A percentile compares a stretch with the other conserved stretches of the same genome.
Conservation (phyloP, 2,329 filamentous ascomycete genomes). For the Stachybotrys echinatus region DNA sequence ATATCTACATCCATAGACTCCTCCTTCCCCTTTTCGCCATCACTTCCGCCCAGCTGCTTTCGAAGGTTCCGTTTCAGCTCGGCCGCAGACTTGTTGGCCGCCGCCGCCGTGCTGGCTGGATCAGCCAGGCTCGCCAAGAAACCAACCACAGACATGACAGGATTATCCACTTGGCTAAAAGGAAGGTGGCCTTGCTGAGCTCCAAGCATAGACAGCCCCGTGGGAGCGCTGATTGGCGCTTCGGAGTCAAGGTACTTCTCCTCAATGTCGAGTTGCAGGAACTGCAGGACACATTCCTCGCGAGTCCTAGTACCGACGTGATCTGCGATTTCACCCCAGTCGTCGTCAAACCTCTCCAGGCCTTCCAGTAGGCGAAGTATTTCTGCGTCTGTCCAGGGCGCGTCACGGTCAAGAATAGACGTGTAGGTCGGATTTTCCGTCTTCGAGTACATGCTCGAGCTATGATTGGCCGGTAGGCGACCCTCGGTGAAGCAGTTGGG, state of each 20-base stretch:
- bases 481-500: slow-evolving; percentile 85
- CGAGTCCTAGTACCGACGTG: slow-evolving; percentile 87
- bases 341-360: slow-evolving; percentile 88
- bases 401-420: slow-evolving; percentile 72
- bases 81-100: slow-evolving; percentile 80
- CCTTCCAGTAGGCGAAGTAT: slow-evolving; percentile 84
- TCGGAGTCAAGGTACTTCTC: slow-evolving; percentile 92
- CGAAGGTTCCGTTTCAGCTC: slow-evolving; percentile 78
- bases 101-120: slow-evolving; percentile 82
- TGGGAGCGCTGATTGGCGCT: slow-evolving; percentile 41
- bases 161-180: slow-evolving; percentile 90
- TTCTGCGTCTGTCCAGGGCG: slow-evolving; percentile 88
- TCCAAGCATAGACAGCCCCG: slow-evolving; percentile 61
- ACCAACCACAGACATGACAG: slow-evolving; percentile 91
- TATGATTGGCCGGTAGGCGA: slow-evolving; percentile 74
- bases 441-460: slow-evolving; percentile 76
- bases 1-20: slow-evolving; percentile 63
- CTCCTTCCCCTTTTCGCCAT: slow-evolving; percentile 41
- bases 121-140: slow-evolving; percentile 91
- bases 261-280: slow-evolving; percentile 93
- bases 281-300: slow-evolving; percentile 96
- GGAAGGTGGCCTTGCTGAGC: slow-evolving; percentile 75
- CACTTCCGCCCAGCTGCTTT: slow-evolving; percentile 64
- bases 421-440: slow-evolving; percentile 85
- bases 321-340: slow-evolving; percentile 90